A percentile compares a stretch with the other conserved stretches of the same genome.
Evolutionary conservation across 345 rosid genomes (phyloP).

Genomic region (Gossypium ekmanianum): DNA sequence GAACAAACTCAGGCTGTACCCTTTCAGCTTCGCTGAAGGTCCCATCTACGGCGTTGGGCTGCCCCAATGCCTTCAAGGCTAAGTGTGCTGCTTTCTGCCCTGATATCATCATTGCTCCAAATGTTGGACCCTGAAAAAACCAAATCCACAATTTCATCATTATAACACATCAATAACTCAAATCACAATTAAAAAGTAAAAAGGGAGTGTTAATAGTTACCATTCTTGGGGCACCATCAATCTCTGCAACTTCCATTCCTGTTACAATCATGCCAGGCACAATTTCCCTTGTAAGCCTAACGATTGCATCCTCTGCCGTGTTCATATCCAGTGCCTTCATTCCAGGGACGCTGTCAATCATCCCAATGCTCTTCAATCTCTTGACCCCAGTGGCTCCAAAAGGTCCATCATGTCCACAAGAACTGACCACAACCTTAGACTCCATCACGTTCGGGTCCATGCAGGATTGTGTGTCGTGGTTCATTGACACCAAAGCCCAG

Average conservation of each 20-base stretch:
- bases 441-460: slow-evolving; percentile 56
- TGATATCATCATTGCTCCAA: slow-evolving; percentile 25
- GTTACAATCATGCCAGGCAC: slow-evolving; percentile 95
- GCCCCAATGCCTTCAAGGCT: slow-evolving; percentile 65
- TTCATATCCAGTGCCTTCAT: slow-evolving; percentile 95
- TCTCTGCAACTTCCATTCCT: slow-evolving; percentile 96
- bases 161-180: not conserved
- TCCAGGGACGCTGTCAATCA: slow-evolving; percentile 72
- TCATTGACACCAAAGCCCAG: slow-evolving; percentile 92
- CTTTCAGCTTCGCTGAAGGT: slow-evolving; percentile 26
- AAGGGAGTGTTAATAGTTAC: slow-evolving; percentile 22
- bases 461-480: slow-evolving; percentile 68
- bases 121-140: slow-evolving; percentile 73
- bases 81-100: slow-evolving; percentile 94
- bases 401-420: slow-evolving; percentile 92
- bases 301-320: slow-evolving; percentile 85
- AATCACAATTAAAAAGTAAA: not conserved
- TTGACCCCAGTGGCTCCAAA: slow-evolving; percentile 64
- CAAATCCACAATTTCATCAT: not conserved
- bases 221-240: slow-evolving; percentile 91
- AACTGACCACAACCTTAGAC: slow-evolving; percentile 88
- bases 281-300: slow-evolving; percentile 70
- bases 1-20: slow-evolving; percentile 51
- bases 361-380: slow-evolving; percentile 49
- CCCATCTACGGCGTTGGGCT: slow-evolving; percentile 66